A percentile compares a stretch with the other conserved stretches of the same genome.
Conservation (phyloP, 2,329 filamentous ascomycete species). For the Ophiostoma perfectum region DNA sequence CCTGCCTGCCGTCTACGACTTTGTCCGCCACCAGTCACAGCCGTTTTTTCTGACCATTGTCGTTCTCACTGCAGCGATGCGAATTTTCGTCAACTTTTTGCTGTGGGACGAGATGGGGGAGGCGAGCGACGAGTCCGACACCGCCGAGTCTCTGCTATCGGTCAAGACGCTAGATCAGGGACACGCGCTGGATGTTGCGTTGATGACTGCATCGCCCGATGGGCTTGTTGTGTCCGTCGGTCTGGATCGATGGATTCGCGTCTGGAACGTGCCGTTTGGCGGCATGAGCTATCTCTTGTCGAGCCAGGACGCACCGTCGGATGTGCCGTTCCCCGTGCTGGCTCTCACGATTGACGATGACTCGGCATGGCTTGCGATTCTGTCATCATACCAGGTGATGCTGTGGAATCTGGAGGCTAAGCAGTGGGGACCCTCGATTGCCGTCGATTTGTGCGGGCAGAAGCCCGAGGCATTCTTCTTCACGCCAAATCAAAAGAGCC, state of each 20-base stretch:
- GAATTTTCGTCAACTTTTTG: slow-evolving; percentile 67
- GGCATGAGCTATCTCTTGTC: slow-evolving; percentile 42
- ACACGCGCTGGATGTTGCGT: slow-evolving; percentile 64
- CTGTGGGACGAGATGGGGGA: slow-evolving; percentile 42
- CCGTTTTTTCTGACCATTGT: slow-evolving; percentile 60
- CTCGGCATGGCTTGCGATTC: slow-evolving; percentile 61
- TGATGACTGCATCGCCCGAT: slow-evolving; percentile 56
- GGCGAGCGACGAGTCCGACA: slow-evolving; percentile 33
- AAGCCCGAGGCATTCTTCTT: slow-evolving; percentile 62
- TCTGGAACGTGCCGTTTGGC: slow-evolving; percentile 55
- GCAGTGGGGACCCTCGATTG: slow-evolving; percentile 50
- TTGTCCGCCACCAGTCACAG: slow-evolving; percentile 53
- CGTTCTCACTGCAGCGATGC: slow-evolving; percentile 58
- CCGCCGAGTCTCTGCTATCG: slow-evolving; percentile 46
- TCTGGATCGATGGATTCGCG: slow-evolving; percentile 61
- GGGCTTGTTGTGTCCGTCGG: slow-evolving; percentile 65
- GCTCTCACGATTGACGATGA: slow-evolving; percentile 60
- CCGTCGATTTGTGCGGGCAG: slow-evolving; percentile 53
- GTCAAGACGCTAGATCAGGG: slow-evolving; percentile 57
- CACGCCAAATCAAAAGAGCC: slow-evolving; percentile 36
- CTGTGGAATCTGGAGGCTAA: slow-evolving; percentile 59
- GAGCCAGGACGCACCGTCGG: slow-evolving; percentile 33
- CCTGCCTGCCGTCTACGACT: slow-evolving; percentile 59
- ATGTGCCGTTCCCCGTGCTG: slow-evolving; percentile 51
- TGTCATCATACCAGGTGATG: slow-evolving; percentile 53